phyloP scores from a whole-genome alignment of 1,284 basidiomycete genomes.

The Ganoderma boninense region DNA sequence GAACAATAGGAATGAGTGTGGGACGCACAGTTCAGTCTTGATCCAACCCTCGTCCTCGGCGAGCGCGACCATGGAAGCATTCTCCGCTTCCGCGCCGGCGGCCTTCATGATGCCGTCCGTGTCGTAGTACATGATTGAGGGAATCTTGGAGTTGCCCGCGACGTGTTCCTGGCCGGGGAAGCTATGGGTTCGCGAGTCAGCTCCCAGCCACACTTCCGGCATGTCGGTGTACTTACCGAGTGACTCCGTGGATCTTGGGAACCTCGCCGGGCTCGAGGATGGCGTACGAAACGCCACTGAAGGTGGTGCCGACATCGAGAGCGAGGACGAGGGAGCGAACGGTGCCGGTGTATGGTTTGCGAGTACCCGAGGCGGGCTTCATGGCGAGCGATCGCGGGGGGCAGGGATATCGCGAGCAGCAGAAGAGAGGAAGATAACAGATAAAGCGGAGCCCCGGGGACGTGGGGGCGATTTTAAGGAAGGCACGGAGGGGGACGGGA shows the following conservation, averaged over 20 bases:
- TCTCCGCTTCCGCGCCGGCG: slow-evolving; percentile 79
- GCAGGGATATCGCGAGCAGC: slow-evolving; percentile 18
- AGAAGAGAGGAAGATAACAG: slow-evolving; percentile 28
- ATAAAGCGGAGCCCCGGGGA: slow-evolving; percentile 19
- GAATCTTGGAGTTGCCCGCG: slow-evolving; percentile 84
- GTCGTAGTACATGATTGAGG: slow-evolving; percentile 78
- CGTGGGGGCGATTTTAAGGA: slow-evolving; percentile 29
- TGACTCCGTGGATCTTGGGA: slow-evolving; percentile 78
- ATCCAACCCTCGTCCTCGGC: slow-evolving; percentile 81
- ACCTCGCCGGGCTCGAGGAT: slow-evolving; percentile 78
- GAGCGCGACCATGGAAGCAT: slow-evolving; percentile 58
- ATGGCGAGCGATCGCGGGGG: slow-evolving; percentile 33
- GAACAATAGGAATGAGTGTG: slow-evolving; percentile 12
- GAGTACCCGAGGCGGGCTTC: slow-evolving; percentile 55
- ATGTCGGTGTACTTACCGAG: slow-evolving; percentile 58
- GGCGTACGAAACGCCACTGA: slow-evolving; percentile 79
- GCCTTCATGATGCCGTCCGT: slow-evolving; percentile 66
- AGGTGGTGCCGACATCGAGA: slow-evolving; percentile 80
- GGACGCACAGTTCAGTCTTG: slow-evolving; percentile 72
- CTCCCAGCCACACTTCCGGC: slow-evolving; percentile 13
- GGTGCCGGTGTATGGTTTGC: slow-evolving; percentile 74
- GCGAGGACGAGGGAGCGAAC: slow-evolving; percentile 74
- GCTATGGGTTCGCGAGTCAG: slow-evolving; percentile 43
- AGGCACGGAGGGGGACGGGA: slow-evolving; percentile 19
- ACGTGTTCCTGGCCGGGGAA: slow-evolving; percentile 85